Evolutionary conservation across 345 rosid genomes (phyloP).

Genomic region (Barbarea vulgaris): DNA sequence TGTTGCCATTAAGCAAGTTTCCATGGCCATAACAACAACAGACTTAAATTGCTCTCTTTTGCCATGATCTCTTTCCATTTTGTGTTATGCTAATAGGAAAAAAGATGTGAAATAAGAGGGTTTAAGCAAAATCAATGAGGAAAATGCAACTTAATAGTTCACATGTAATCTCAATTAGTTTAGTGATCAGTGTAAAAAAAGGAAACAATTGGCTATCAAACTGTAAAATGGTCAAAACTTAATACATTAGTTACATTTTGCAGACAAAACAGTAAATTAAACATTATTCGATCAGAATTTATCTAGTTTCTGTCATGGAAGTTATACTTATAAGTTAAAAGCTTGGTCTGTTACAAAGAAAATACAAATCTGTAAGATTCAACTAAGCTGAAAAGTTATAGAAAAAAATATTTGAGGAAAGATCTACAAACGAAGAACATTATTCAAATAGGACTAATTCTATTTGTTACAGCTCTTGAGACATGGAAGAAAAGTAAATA

Average conservation of each 20-base stretch:
- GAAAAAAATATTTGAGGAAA: not conserved
- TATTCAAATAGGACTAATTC: constrained; percentile 29
- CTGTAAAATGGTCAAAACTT: not conserved
- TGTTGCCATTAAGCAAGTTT: constrained; percentile 34
- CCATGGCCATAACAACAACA: constrained; percentile 40
- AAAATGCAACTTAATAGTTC: not conserved
- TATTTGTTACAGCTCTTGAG: constrained; percentile 34
- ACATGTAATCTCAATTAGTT: constrained; percentile 19
- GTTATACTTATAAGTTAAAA: not conserved
- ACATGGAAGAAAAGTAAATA: constrained; percentile 27
- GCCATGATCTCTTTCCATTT: constrained; percentile 31
- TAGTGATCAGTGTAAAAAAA: constrained; percentile 4
- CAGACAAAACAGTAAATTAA: not conserved
- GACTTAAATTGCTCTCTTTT: constrained; percentile 38
- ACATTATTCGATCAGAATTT: not conserved
- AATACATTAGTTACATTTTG: not conserved
- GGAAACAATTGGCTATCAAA: not conserved
- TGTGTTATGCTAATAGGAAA: constrained; percentile 30
- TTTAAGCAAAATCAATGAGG: constrained; percentile 10
- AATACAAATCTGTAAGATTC: not conserved
- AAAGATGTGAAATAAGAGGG: constrained; percentile 34
- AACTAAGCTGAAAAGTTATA: not conserved
- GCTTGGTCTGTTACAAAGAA: not conserved
- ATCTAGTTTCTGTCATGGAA: not conserved
- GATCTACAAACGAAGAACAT: constrained; percentile 21